Conservation (phyloP, 257 asterid genomes). For the Echium plantagineum region DNA sequence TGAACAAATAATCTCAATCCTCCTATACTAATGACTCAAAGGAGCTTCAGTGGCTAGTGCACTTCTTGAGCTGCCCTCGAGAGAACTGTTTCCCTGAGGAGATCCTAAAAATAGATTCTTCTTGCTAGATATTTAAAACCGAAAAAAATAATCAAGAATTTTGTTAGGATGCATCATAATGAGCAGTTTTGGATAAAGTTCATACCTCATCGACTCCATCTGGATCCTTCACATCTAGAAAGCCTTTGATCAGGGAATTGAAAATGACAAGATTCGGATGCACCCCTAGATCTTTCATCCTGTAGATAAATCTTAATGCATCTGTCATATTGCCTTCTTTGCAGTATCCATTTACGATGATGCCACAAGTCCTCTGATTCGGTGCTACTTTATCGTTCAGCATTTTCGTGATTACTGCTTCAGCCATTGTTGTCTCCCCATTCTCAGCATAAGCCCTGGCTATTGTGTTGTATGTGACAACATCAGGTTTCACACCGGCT, state of each 20-base stretch:
- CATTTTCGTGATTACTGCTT: slow-evolving; percentile 61
- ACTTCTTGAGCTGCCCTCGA: too few relatives aligned
- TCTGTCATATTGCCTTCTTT: slow-evolving; percentile 70
- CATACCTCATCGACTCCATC: slow-evolving; percentile 85
- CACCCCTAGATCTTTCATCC: slow-evolving; percentile 69
- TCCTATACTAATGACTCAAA: background rate
- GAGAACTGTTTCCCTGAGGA: too few relatives aligned
- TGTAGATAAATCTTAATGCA: slow-evolving; percentile 60
- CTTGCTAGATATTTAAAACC: background rate
- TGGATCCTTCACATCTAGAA: slow-evolving; percentile 38
- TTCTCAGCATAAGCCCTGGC: slow-evolving; percentile 70
- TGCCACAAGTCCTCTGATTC: slow-evolving; percentile 75
- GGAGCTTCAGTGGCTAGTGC: too few relatives aligned
- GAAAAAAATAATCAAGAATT: background rate
- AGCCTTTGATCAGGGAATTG: slow-evolving; percentile 80
- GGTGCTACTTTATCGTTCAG: slow-evolving; percentile 47
- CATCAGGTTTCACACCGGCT: slow-evolving; percentile 64
- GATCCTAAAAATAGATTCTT: too few relatives aligned
- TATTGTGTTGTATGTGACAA: slow-evolving; percentile 68
- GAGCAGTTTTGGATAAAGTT: background rate
- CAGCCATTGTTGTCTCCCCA: slow-evolving; percentile 62
- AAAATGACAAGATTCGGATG: slow-evolving; percentile 70
- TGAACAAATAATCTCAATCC: background rate
- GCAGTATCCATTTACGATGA: slow-evolving; percentile 73
- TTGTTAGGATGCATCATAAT: background rate